phyloP scores from a whole-genome alignment of 768 basidiomycete genomes.

The Leccinellum rugosiceps region DNA sequence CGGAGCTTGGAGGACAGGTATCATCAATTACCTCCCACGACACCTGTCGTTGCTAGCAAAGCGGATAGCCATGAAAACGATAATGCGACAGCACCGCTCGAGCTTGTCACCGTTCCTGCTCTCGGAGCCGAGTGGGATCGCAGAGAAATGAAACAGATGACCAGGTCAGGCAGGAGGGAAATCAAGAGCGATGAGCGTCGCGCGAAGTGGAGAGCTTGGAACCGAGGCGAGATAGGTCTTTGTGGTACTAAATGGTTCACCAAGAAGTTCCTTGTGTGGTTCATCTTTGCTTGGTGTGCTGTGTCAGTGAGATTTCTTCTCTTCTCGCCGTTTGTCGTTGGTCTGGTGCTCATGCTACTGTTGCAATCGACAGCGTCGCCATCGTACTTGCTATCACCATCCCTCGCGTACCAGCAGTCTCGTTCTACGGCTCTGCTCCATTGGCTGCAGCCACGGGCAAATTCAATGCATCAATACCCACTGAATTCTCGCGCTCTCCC shows the following conservation, averaged over 20 bases:
- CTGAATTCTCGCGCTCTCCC: constrained; percentile 68
- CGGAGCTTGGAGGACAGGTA: constrained; percentile 34
- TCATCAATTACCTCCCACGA: constrained; percentile 38
- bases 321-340: not conserved
- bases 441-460: constrained; percentile 55
- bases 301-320: constrained; percentile 38
- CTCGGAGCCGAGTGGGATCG: constrained; percentile 89
- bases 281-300: constrained; percentile 57
- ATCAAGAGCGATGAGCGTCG: constrained; percentile 49
- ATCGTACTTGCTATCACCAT: constrained; percentile 75
- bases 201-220: constrained; percentile 72
- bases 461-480: constrained; percentile 55
- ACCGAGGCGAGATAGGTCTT: constrained; percentile 72
- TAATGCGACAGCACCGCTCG: constrained; percentile 39
- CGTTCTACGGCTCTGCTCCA: constrained; percentile 56
- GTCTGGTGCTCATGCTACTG: constrained; percentile 3
- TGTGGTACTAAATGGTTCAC: constrained; percentile 77
- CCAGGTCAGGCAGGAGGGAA: constrained; percentile 66
- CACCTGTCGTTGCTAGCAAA: constrained; percentile 27
- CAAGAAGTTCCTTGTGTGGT: constrained; percentile 65
- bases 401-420: constrained; percentile 76
- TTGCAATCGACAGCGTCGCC: constrained; percentile 45
- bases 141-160: constrained; percentile 74
- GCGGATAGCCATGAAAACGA: constrained; percentile 33
- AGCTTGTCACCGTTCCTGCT: constrained; percentile 89